Evolutionary conservation across 192 early-diverging fungal genomes (phyloP).

Genomic region (Podila epicladia): DNA sequence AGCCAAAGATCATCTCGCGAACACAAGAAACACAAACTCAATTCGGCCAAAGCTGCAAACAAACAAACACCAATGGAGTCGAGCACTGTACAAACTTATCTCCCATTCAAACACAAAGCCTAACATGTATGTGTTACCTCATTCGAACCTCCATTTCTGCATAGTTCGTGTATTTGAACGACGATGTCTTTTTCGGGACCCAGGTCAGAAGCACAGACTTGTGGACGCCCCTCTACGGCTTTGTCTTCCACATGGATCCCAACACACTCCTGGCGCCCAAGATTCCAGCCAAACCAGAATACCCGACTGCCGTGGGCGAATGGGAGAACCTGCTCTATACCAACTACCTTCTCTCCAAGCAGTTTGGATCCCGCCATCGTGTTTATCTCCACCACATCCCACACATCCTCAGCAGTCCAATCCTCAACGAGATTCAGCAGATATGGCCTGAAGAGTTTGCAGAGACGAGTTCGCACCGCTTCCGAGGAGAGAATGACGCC

Average conservation of each 20-base stretch:
- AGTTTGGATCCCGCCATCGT: slow-evolving; percentile 50
- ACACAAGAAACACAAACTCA: background rate
- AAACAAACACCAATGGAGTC: background rate
- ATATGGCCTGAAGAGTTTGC: slow-evolving; percentile 49
- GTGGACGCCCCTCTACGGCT: slow-evolving; percentile 53
- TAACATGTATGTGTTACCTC: background rate
- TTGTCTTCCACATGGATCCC: slow-evolving; percentile 38
- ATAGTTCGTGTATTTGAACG: slow-evolving; percentile 54
- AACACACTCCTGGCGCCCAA: background rate
- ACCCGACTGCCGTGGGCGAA: slow-evolving; percentile 18
- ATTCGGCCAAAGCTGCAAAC: background rate
- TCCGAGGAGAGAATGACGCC: slow-evolving; percentile 36
- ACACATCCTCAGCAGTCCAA: slow-evolving; percentile 35
- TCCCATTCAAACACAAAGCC: background rate
- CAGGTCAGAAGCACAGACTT: slow-evolving; percentile 25
- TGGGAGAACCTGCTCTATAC: slow-evolving; percentile 43
- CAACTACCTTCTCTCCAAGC: slow-evolving; percentile 44
- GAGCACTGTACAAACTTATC: background rate
- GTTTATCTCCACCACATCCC: slow-evolving; percentile 38
- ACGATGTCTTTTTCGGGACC: slow-evolving; percentile 47
- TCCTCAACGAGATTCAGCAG: slow-evolving; percentile 40
- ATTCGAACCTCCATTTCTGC: background rate
- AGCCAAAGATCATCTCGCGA: background rate
- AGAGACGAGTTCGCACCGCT: slow-evolving; percentile 47
- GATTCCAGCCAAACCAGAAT: background rate